These are phyloP conservation scores for Uromyces viciae-fabae DNA, from an alignment of 1,284 basidiomycete species.

Conservation along the genomic window DNA sequence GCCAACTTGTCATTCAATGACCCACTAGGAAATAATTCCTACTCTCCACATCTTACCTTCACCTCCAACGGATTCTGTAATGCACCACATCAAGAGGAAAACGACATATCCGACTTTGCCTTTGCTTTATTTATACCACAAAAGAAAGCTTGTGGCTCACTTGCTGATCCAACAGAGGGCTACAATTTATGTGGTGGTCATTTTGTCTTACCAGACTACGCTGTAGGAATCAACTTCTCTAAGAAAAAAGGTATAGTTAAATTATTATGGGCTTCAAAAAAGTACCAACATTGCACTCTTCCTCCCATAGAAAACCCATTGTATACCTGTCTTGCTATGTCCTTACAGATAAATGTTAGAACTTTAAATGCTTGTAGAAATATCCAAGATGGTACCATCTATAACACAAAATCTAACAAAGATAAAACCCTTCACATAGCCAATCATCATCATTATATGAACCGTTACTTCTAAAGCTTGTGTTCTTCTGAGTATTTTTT, in stretches of 20 bases:
- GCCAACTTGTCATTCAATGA: neutral
- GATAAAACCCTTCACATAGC: neutral
- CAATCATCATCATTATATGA: slow-evolving; percentile 4
- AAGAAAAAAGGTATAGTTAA: slow-evolving; percentile 9
- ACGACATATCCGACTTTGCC: neutral
- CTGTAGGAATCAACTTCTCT: slow-evolving; percentile 3
- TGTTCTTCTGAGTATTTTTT: no score
- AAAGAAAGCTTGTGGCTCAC: neutral
- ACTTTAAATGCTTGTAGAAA: neutral
- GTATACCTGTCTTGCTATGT: slow-evolving; percentile 10
- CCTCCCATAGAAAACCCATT: neutral
- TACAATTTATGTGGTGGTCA: neutral
- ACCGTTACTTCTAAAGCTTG: no score
- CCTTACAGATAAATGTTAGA: neutral
- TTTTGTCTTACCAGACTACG: neutral
- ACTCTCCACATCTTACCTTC: neutral
- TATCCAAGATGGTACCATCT: neutral
- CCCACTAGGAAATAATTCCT: neutral
- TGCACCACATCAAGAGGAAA: neutral
- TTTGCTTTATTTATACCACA: slow-evolving; percentile 22
- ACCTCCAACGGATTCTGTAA: neutral
- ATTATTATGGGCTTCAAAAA: slow-evolving; percentile 4
- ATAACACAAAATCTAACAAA: neutral
- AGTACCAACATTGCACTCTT: neutral
- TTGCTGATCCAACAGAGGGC: neutral